These are phyloP conservation scores for Globisporangium uncinulatum DNA, from an alignment of 352 stramenopile genomes.

Conservation along the genomic window DNA sequence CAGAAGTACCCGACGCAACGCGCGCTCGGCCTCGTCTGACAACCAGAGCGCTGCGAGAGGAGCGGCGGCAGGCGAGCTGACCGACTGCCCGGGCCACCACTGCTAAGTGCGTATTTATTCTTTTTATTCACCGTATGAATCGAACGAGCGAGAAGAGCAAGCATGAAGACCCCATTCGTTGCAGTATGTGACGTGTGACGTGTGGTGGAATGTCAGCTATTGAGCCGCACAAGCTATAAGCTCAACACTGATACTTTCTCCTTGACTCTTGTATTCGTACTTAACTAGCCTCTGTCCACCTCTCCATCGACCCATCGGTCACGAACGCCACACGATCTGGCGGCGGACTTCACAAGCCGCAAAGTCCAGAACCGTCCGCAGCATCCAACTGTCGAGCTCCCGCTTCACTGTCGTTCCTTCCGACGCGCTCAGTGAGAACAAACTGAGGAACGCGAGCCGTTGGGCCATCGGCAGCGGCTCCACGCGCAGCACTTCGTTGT, in stretches of 20 bases:
- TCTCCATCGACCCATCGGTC: no score
- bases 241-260: no score
- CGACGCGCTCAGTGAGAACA: neutral
- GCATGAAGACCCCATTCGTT: no score
- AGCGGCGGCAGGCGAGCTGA: neutral
- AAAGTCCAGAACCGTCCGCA: neutral
- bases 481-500: neutral
- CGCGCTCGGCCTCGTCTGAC: constrained; percentile 43
- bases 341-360: neutral
- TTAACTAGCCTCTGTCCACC: no score
- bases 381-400: constrained; percentile 1
- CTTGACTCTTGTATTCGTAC: no score
- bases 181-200: no score
- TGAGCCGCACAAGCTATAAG: no score
- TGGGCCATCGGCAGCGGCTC: neutral
- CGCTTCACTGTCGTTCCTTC: neutral
- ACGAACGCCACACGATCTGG: neutral
- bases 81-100: no score
- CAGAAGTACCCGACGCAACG: constrained; percentile 80
- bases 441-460: constrained; percentile 4
- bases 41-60: neutral
- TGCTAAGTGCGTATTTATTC: constrained; percentile 1
- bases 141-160: no score
- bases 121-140: neutral
- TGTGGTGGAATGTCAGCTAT: no score